Percentiles rank a stretch among this genome's conserved stretches.
These are phyloP conservation scores for Ceraceosorus guamensis DNA, from an alignment of 1,284 basidiomycete genomes.

Conservation along the genomic window DNA sequence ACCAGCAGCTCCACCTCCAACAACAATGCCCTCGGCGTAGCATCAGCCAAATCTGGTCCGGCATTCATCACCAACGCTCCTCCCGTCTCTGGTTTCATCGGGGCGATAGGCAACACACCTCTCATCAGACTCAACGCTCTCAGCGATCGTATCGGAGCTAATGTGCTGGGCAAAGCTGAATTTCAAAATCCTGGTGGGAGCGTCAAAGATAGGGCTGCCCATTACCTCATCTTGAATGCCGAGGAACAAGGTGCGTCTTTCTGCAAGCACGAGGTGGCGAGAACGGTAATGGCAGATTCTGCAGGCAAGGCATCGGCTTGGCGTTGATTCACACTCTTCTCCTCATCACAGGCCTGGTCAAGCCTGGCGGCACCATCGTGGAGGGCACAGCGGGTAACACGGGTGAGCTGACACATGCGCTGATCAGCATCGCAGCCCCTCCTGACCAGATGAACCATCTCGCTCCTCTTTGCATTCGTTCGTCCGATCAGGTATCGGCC, in stretches of 20 bases:
- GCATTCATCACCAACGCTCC: no score
- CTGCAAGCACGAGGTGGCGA: background rate
- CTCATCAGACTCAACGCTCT: slow-evolving; percentile 59
- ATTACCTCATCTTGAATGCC: slow-evolving; percentile 81
- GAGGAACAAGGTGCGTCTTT: slow-evolving; percentile 69
- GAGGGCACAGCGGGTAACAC: slow-evolving; percentile 99
- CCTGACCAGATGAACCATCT: no score
- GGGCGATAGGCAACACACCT: slow-evolving; percentile 88
- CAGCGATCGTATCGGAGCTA: slow-evolving; percentile 80
- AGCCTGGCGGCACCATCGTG: slow-evolving; percentile 87
- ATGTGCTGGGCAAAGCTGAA: slow-evolving; percentile 89
- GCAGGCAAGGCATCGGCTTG: no score
- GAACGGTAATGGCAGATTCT: no score
- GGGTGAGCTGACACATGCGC: slow-evolving; percentile 51
- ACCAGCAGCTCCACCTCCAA: no score
- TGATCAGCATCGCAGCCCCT: background rate
- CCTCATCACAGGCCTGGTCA: slow-evolving; percentile 55
- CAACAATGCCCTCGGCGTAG: no score
- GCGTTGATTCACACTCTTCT: background rate
- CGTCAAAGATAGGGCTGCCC: slow-evolving; percentile 93
- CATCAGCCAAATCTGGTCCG: no score
- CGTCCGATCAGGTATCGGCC: slow-evolving; percentile 59
- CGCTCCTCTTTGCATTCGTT: no score
- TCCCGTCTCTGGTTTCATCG: slow-evolving; percentile 62
- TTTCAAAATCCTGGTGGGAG: slow-evolving; percentile 99